Base-by-base conservation (phyloP, 1,284 basidiomycete genomes). In the Pseudozyma sp. region DNA sequence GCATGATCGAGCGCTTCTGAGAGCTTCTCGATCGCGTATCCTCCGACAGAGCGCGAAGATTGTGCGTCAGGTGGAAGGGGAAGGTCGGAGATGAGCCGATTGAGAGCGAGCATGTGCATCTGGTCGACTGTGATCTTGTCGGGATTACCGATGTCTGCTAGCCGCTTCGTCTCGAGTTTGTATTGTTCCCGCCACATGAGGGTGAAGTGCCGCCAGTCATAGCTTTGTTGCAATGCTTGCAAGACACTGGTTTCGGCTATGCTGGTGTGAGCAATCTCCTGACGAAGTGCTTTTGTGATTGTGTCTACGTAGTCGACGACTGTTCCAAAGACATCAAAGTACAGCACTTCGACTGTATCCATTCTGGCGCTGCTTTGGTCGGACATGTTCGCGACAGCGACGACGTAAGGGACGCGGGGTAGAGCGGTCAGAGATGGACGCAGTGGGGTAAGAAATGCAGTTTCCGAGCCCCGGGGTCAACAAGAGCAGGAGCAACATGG, bases 241-340 rank as follows among this genome's bases (percentile, higher is more conserved):
- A 53, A 31, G 0, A 60, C 10, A 11, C 13, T 14, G 1, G 33
- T 5, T 17, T 64, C 44, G 0, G 45, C 31, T 11, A 69, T 44
- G 13, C 19, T 5, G 3, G 67, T 64, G 42, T 9, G 16, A 1
- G 35, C 16, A 10, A 64, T 60, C 40, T 64, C 61, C 7, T 35
- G 47, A 24, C 42, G 60, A 11, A 69, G 34, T 8, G 67, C 67
- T 31, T 53, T 43, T 29, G 67, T 69, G 19, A 69, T 54, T 5
- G 67, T 64, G 2, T 57, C 61, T 8, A 64, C 51, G 34, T 66
- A 71, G 54, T 71, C 68, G 16, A 71, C 68, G 30, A 71, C 68
- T 14, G 68, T 71, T 40, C 62, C 68, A 43, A 71, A 71, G 53
- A 71, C 62, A 48, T 71, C 62, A 51, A 65, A 65, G 54, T 48